Evolutionary conservation across 192 early-diverging fungal genomes (phyloP), one percentile per base, ranked within the genome.

Genomic region (Coemansia reversa): DNA sequence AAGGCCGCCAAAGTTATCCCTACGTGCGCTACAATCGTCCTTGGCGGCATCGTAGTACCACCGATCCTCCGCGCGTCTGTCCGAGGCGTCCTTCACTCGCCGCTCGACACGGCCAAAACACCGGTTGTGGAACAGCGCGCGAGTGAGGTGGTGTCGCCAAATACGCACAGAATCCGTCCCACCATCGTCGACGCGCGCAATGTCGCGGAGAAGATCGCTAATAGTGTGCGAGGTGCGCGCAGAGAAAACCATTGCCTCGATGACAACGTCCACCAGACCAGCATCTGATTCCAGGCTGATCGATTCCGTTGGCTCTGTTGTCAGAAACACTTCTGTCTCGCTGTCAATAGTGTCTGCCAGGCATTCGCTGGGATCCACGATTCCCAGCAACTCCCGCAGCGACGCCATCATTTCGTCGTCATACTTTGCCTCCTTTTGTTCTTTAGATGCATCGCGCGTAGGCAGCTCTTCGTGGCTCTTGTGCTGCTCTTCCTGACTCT

Each of bases 81-180:
- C 76, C 5, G 76, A 70, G 5, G 82, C 82, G 50, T 83, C 82
- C 72, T 83, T 83, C 45, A 75, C 73, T 7, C 74, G 69, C 52
- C 82, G 76, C 61, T 74, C 82, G 16, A 83, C 82, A 11, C 74
- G 82, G 28, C 82, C 82, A 75, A 83, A 83, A 71, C 76, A 83
- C 22, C 28, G 30, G 58, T 50, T 72, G 63, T 72, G 67, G 55
- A 73, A 78, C 28, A 83, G 69, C 54, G 76, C 69, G 58, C 67
- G 56, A 1, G 64, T 71, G 27, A 83, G 62, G 51, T 74, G 75
- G 62, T 72, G 68, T 11, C 75, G 67, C 80, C 80, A 82, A 14
- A 19, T 23, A 27, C 56, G 67, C 24, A 62, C 45, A 4, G 12
- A 45, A 45, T 45, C 39, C 1, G 25, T 24, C 0, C 32, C 32